Conservation (phyloP, 208 protist genomes). For the Porcisia hertigi region DNA sequence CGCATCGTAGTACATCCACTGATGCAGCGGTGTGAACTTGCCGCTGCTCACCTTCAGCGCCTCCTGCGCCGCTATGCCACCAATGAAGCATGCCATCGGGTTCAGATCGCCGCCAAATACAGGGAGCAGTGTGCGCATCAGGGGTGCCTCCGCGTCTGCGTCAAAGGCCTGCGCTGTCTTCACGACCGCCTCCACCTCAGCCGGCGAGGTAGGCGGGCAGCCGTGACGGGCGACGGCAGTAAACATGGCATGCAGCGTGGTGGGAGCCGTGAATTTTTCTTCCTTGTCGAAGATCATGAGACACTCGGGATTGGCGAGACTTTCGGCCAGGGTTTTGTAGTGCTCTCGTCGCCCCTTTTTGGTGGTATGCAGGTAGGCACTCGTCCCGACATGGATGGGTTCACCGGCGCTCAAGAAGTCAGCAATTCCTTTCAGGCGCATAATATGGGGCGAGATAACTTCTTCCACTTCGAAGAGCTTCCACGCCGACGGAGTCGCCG, state of each 20-base stretch:
- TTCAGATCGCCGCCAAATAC: constrained; percentile 80
- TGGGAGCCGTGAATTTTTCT: constrained; percentile 64
- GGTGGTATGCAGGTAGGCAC: constrained; percentile 91
- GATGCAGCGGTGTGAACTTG: constrained; percentile 96
- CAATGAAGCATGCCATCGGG: constrained; percentile 94
- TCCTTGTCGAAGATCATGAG: constrained; percentile 83
- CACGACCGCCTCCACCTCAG: constrained; percentile 43
- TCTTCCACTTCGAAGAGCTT: constrained; percentile 70
- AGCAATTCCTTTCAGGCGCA: constrained; percentile 55
- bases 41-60: constrained; percentile 94
- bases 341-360: constrained; percentile 67
- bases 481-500: constrained; percentile 32
- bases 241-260: constrained; percentile 81
- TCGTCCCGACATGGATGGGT: constrained; percentile 49
- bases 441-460: constrained; percentile 70
- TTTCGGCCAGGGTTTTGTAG: constrained; percentile 62
- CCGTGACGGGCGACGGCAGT: constrained; percentile 54
- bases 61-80: constrained; percentile 96
- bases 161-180: constrained; percentile 30
- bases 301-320: constrained; percentile 61
- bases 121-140: constrained; percentile 51
- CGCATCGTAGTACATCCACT: constrained; percentile 97
- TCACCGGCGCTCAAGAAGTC: constrained; percentile 13
- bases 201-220: constrained; percentile 21
- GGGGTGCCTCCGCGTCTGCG: constrained; percentile 27